Base-by-base conservation (phyloP, 1,284 basidiomycete genomes). In the Cryptococcus maquisensis region DNA sequence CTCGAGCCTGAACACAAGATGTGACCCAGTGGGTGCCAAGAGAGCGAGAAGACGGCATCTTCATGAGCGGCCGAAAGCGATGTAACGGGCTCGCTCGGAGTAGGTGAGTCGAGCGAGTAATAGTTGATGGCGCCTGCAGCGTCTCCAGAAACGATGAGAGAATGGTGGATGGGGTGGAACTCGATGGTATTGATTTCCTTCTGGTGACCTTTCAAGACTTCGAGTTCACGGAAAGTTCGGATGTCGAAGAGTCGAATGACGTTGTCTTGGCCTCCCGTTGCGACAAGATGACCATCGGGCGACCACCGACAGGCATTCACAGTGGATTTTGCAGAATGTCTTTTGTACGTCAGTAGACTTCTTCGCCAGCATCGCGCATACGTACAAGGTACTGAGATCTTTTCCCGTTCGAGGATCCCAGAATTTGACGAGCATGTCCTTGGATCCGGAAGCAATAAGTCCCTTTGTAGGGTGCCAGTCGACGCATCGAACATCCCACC, bases 401-500 rank as follows among this genome's bases (percentile, higher is more conserved):
- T 88, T 90, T 37, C 87, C 88, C 9, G 88, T 89, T 42, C 93
- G 81, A 7, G 95, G 96, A 77, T 98, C 95, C 95, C 95, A 98
- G 75, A 98, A 98, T 70, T 98, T 98, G 76, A 98, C 92, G 63
- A 93, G 83, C 75, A 98, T 97, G 75, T 98, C 96, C 77, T 98
- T 98, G 68, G 88, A 90, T 24, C 96, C 95, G 1, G 89, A 92
- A 2, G 90, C 91, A 18, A 98, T 82, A 6, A 98, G 79, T 3
- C 95, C 94, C 75, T 98, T 97, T 3, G 86, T 91, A 4, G 92
- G 90, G 76, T 98, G 95, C 95, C 95, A 98, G 78, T 97, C 89
- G 2, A 98, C 90, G 65, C 93, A 97, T 71, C 95, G 90, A 26
- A 98, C 95, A 68, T 98, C 95, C 94, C 95, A 98, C 2, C 94